A percentile compares a stretch with the other conserved stretches of the same genome.
phyloP scores from a whole-genome alignment of 208 protist genomes.

The Trichomonas tenax region DNA sequence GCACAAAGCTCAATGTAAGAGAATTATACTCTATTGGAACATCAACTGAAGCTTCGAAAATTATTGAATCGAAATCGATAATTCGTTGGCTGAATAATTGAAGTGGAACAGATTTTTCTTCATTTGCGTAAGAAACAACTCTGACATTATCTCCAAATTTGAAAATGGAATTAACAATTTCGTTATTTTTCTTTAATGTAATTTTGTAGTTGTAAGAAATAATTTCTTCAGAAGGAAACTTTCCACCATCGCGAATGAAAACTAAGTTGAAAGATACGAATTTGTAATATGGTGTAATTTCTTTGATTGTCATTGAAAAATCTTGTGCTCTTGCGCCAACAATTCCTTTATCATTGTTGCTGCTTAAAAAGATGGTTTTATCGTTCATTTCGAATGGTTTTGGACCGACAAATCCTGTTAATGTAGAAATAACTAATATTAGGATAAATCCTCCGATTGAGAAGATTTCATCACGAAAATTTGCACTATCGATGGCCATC shows the following conservation, averaged over 20 bases:
- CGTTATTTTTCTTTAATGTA: neutral
- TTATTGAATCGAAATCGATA: neutral
- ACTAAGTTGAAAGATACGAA: neutral
- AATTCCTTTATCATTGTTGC: neutral
- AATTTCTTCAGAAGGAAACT: neutral
- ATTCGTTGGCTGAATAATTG: neutral
- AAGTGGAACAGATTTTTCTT: neutral
- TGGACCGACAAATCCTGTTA: neutral
- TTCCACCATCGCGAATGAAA: neutral
- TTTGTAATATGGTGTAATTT: neutral
- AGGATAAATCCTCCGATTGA: neutral
- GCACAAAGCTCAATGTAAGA: neutral
- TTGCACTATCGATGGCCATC: neutral
- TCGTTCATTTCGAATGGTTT: neutral
- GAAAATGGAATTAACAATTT: neutral
- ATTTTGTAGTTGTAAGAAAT: neutral
- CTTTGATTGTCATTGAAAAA: neutral
- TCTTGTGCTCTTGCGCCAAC: neutral
- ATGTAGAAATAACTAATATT: neutral
- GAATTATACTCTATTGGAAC: neutral
- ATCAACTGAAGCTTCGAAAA: neutral
- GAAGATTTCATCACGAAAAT: neutral
- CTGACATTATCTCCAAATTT: neutral
- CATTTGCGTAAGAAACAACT: too few relatives aligned
- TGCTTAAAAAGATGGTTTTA: too few relatives aligned